Evolutionary conservation across 2,329 filamentous ascomycete species (phyloP), one percentile per base, ranked within the genome.

Genomic region (Cladorrhinum sp.): DNA sequence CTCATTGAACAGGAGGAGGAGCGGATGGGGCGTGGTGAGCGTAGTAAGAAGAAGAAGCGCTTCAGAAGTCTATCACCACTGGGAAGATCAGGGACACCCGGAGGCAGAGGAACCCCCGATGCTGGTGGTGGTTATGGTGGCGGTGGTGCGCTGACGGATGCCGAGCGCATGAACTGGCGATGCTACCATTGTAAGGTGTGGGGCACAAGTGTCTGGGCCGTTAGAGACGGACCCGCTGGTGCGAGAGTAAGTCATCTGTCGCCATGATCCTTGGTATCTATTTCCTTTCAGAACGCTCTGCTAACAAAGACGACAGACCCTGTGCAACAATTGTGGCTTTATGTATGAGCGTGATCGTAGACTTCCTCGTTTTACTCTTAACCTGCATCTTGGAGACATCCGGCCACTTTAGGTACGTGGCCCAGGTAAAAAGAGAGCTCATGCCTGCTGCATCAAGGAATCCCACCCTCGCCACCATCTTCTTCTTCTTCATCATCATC

Each of bases 311-410:
- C 20, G 62, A 28, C 67, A 93, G 90, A 89, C 91, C 28, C 85
- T 98, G 3, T 98, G 94, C 78, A 90, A 93, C 75, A 97, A 96
- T 73, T 98, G 94, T 73, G 94, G 92, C 60, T 88, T 93, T 68
- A 77, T 94, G 20, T 97, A 90, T 73, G 94, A 97, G 76, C 88
- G 92, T 58, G 91, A 96, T 74, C 89, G 91, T 75, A 87, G 88
- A 66, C 81, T 96, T 0, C 93, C 94, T 8, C 85, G 86, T 26
- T 92, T 88, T 87, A 86, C 86, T 2, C 86, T 86, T 71, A 84
- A 87, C 63, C 79, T 94, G 52, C 91, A 92, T 71, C 51, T 62
- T 14, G 68, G 66, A 51, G 76, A 78, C 58, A 55, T 67, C 33
- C 70, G 73, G 61, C 69, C 68, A 42, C 62, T 66, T 55, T 67